Evolutionary conservation across 257 asterid genomes (phyloP).

Genomic region (Rauvolfia tetraphylla): DNA sequence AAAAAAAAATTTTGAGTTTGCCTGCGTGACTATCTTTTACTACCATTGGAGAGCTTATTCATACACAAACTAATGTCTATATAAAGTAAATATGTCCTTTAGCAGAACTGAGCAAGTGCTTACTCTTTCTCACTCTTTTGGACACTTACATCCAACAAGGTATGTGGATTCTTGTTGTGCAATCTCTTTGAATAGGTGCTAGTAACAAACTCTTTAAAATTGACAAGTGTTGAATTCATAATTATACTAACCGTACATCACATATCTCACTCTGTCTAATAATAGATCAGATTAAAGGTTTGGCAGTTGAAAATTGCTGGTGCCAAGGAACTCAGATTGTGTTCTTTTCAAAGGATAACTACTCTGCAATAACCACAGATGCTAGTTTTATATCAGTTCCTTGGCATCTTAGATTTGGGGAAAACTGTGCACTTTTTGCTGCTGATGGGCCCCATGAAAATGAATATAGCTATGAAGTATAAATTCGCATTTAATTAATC

Average conservation of each 20-base stretch:
- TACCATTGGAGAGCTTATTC: not conserved
- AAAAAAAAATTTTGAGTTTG: not conserved
- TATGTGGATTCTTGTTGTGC: not conserved
- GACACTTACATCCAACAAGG: not conserved
- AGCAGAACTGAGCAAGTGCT: not conserved
- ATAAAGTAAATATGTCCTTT: not conserved
- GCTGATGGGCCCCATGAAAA: not conserved
- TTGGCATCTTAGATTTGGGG: not conserved
- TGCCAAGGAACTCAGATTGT: not conserved
- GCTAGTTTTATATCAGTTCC: not conserved
- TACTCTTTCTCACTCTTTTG: not conserved
- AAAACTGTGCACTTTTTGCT: not conserved
- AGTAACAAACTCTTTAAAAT: constrained; percentile 1
- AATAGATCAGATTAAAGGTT: not conserved
- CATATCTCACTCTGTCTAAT: not conserved
- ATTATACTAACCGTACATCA: not conserved
- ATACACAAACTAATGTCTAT: not conserved
- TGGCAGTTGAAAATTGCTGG: not conserved
- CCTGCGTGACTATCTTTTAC: not conserved
- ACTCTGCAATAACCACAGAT: not conserved
- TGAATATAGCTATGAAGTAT: not conserved
- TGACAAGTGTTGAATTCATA: not conserved
- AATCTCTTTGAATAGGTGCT: not conserved
- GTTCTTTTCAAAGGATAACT: not conserved
- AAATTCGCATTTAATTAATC: not conserved